Evolutionary conservation across 441 rosid genomes (phyloP), one percentile per base, ranked within the genome.

Genomic region (Bruguiera hainesii): DNA sequence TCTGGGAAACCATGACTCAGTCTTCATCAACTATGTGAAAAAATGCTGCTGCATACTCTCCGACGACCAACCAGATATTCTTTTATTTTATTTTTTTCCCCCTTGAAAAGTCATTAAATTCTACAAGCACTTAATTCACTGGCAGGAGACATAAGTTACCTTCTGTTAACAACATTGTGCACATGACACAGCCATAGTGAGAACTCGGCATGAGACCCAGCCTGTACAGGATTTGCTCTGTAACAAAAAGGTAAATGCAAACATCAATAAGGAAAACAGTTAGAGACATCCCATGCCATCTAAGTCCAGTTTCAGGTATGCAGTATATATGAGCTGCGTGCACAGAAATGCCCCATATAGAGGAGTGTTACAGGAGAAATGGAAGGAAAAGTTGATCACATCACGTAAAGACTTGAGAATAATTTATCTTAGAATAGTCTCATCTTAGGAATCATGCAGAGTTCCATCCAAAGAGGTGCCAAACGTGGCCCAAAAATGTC

Each of bases 131-230:
- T 31, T 8, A 60, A 21, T 31, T 23, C 3, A 62, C 7, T 21
- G 30, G 62, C 23, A 31, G 3, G 31, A 13, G 10, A 37, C 8
- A 18, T 35, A 5, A 57, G 35, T 68, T 82, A 89, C 99, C 99
- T 91, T 85, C 98, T 85, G 64, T 89, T 94, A 56, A 94, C 94
- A 56, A 91, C 83, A 78, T 94, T 94, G 78, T 94, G 98, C 56
- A 88, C 89, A 48, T 85, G 87, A 69, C 98, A 94, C 33, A 94
- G 77, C 98, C 98, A 91, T 33, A 79, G 89, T 6, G 98, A 91
- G 76, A 91, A 91, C 59, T 94, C 94, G 51, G 87, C 78, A 52
- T 94, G 99, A 72, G 96, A 89, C 69, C 89, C 87, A 58, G 86
- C 80, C 69, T 83, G 86, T 31, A 89, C 86, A 10, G 99, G 99